phyloP scores from a whole-genome alignment of 179 eudicot species.

The Carnegiea gigantea region DNA sequence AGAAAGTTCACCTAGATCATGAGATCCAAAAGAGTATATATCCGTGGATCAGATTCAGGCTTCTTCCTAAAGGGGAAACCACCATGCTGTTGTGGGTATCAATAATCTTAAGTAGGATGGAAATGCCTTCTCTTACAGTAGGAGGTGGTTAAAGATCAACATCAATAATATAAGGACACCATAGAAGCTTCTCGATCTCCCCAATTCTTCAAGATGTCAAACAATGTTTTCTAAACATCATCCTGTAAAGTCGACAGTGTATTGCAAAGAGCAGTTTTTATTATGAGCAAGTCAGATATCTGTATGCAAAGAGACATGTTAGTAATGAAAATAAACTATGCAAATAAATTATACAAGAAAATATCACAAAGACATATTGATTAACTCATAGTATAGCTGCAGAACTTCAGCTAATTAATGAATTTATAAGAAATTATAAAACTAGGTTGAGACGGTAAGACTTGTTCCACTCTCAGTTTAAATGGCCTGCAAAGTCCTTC shows the following conservation, averaged over 20 bases:
- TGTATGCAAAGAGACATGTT: constrained; percentile 26
- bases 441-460: constrained; percentile 94
- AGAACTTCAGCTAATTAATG: constrained; percentile 85
- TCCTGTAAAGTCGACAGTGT: constrained; percentile 90
- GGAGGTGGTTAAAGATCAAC: constrained; percentile 96
- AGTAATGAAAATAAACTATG: not conserved
- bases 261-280: constrained; percentile 86
- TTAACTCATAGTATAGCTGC: constrained; percentile 79
- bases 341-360: not conserved
- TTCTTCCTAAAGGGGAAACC: constrained; percentile 77
- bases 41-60: constrained; percentile 76
- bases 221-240: constrained; percentile 93
- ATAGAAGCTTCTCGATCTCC: constrained; percentile 94
- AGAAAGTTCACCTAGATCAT: constrained; percentile 70
- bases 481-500: constrained; percentile 99
- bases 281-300: constrained; percentile 89
- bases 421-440: constrained; percentile 89
- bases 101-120: constrained; percentile 82
- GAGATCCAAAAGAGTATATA: constrained; percentile 91
- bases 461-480: constrained; percentile 98
- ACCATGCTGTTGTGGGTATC: constrained; percentile 87
- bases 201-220: constrained; percentile 79
- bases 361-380: not conserved
- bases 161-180: constrained; percentile 88
- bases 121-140: constrained; percentile 88